Percentiles rank a stretch among this genome's conserved stretches.
These are phyloP conservation scores for Cryptosporidium canis DNA, from an alignment of 169 alveolate species.

Conservation along the genomic window DNA sequence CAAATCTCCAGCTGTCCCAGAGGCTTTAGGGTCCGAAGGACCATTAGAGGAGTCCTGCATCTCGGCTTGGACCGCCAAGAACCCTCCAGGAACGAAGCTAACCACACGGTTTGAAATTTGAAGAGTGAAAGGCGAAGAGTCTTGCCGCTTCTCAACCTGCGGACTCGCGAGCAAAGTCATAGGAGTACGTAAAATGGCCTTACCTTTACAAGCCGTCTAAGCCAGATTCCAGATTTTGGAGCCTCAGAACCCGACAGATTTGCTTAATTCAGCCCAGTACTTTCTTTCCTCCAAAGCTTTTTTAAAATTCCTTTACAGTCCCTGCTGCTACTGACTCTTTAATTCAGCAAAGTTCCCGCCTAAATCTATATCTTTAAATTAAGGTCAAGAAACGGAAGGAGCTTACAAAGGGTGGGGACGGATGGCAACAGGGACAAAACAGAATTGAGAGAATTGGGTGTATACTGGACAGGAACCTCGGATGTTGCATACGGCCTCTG, in stretches of 20 bases:
- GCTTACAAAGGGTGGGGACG: neutral
- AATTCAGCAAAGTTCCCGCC: neutral
- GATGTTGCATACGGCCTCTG: no score
- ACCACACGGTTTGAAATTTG: conserved; percentile 25
- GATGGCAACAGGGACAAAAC: neutral
- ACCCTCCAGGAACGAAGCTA: conserved; percentile 16
- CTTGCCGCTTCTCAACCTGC: neutral
- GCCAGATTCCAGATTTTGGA: neutral
- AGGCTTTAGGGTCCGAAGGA: neutral
- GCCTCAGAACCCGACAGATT: neutral
- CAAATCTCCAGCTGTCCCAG: neutral
- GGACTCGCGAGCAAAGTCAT: neutral
- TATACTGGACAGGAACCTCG: no score
- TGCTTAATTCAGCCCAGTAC: neutral
- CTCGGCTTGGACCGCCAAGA: neutral
- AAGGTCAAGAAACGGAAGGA: neutral
- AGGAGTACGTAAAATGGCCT: neutral
- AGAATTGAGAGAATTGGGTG: neutral
- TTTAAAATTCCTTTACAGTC: neutral
- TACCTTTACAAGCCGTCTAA: neutral
- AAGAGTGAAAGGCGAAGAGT: neutral
- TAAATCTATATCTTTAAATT: neutral
- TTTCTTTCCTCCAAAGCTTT: neutral
- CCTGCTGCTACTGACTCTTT: neutral
- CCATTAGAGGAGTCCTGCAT: neutral